A percentile compares a stretch with the other conserved stretches of the same genome.
Evolutionary conservation across 805 yeast species (phyloP).

Genomic region (Yarrowia sp.): DNA sequence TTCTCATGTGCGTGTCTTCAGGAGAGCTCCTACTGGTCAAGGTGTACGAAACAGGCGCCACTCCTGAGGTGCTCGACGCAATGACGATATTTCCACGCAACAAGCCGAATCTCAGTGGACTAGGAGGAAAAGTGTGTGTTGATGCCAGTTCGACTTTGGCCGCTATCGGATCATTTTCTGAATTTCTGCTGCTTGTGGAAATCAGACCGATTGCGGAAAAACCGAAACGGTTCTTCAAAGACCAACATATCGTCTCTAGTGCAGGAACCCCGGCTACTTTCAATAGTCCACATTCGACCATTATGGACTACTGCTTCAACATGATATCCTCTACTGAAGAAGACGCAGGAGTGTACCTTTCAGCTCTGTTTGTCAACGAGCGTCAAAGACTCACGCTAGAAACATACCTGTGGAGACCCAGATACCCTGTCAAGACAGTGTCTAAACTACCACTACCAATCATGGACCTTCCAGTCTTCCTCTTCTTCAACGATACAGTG

Average conservation of each 20-base stretch:
- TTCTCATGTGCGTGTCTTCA: neutral
- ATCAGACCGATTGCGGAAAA: neutral
- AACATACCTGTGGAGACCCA: slow-evolving; percentile 1
- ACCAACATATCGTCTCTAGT: neutral
- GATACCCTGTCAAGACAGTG: slow-evolving; percentile 15
- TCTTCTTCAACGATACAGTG: slow-evolving; percentile 2
- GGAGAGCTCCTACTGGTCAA: slow-evolving; percentile 13
- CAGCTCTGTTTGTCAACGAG: neutral
- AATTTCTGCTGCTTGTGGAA: neutral
- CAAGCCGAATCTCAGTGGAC: slow-evolving; percentile 12
- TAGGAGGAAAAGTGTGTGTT: neutral
- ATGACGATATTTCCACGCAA: neutral
- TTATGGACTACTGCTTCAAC: slow-evolving; percentile 3
- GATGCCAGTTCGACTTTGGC: neutral
- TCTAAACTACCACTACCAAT: slow-evolving; percentile 6
- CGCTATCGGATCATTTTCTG: neutral
- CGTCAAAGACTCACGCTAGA: neutral
- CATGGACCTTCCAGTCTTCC: slow-evolving; percentile 15
- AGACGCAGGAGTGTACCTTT: slow-evolving; percentile 2
- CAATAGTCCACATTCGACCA: neutral
- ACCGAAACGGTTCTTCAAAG: neutral
- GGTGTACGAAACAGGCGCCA: slow-evolving; percentile 8
- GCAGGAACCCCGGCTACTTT: neutral
- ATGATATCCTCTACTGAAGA: neutral
- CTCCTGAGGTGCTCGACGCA: neutral